These are phyloP conservation scores for Monosporascus sp. DNA, from an alignment of 2,329 filamentous ascomycete genomes.

Conservation along the genomic window DNA sequence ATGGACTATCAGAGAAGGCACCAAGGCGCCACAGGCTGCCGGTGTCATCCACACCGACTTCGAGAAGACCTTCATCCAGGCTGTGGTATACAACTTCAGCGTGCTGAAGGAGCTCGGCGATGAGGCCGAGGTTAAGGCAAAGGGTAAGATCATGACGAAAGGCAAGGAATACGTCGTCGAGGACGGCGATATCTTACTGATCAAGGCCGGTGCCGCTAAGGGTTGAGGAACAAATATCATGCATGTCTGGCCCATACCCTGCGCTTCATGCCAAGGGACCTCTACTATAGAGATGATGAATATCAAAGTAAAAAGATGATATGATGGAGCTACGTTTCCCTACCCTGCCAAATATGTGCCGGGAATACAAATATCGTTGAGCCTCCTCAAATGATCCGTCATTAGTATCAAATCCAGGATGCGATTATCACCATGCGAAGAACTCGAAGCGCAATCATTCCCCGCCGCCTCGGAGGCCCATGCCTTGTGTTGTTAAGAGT, in stretches of 20 bases:
- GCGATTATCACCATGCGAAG: too few species aligned
- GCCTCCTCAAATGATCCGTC: too few species aligned
- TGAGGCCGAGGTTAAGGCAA: constrained; percentile 81
- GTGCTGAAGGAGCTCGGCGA: constrained; percentile 81
- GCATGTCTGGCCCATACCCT: background rate
- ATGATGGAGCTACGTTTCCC: background rate
- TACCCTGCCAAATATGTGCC: too few species aligned
- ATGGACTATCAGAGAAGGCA: constrained; percentile 95
- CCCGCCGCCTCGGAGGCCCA: too few species aligned
- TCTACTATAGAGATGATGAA: background rate
- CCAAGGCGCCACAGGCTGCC: constrained; percentile 94
- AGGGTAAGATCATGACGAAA: constrained; percentile 97
- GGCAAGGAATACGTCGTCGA: constrained; percentile 93
- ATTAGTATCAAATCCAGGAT: too few species aligned
- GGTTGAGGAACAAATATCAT: constrained; percentile 33
- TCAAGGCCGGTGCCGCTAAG: constrained; percentile 86
- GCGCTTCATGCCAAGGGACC: background rate
- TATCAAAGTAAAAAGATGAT: background rate
- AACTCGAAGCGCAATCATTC: too few species aligned
- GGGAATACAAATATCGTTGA: too few species aligned
- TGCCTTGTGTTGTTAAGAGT: too few species aligned
- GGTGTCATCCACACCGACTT: constrained; percentile 99
- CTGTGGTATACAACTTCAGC: constrained; percentile 84
- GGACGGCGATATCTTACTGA: constrained; percentile 76
- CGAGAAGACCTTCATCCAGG: constrained; percentile 99